These are phyloP conservation scores for Xylariaceae sp. DNA, from an alignment of 2,329 filamentous ascomycete species.

Conservation along the genomic window DNA sequence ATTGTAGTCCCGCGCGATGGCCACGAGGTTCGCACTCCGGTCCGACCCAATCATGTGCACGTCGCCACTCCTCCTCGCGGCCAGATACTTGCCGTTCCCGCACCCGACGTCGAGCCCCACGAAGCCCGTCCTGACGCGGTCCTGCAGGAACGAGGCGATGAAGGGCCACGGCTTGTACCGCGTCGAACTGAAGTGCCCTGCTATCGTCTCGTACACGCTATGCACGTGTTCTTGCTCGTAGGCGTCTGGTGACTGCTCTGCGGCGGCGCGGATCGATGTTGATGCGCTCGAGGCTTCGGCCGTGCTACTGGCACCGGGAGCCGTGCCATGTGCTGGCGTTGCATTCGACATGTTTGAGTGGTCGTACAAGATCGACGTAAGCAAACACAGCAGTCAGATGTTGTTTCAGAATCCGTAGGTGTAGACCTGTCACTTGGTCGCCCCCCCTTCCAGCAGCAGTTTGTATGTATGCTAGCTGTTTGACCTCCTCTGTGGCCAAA, in stretches of 20 bases:
- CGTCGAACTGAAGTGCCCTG: slow-evolving; percentile 77
- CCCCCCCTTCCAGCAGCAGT: too few relatives aligned
- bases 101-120: slow-evolving; percentile 90
- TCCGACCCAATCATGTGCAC: slow-evolving; percentile 84
- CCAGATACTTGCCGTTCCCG: slow-evolving; percentile 93
- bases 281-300: too few relatives aligned
- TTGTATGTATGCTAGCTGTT: too few relatives aligned
- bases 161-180: slow-evolving; percentile 87
- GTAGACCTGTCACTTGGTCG: too few relatives aligned
- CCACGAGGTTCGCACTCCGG: slow-evolving; percentile 59
- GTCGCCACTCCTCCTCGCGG: slow-evolving; percentile 59
- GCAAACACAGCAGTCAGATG: too few relatives aligned
- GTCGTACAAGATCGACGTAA: too few relatives aligned
- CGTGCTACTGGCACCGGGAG: too few relatives aligned
- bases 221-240: slow-evolving; percentile 92
- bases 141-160: slow-evolving; percentile 71
- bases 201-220: slow-evolving; percentile 83
- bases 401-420: too few relatives aligned
- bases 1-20: slow-evolving; percentile 42
- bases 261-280: slow-evolving; percentile 13
- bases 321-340: too few relatives aligned
- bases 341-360: too few relatives aligned
- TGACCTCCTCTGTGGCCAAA: too few relatives aligned
- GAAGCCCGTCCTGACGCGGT: slow-evolving; percentile 58
- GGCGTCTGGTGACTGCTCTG: slow-evolving; percentile 32